Evolutionary conservation across 2,329 filamentous ascomycete species (phyloP).

Genomic region (Claviceps monticola): DNA sequence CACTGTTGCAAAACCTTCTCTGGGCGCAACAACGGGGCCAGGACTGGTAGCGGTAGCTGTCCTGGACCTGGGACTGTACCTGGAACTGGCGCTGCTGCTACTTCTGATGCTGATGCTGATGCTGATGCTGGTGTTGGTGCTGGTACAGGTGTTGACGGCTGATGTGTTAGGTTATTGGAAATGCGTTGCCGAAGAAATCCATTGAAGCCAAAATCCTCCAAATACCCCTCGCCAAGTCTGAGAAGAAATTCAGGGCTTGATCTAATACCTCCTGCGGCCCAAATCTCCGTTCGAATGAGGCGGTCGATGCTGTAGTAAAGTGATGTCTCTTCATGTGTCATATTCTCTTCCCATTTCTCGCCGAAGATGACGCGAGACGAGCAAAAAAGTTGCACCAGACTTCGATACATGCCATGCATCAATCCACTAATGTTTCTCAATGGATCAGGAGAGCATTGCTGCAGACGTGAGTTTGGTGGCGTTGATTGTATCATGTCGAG

Average conservation of each 20-base stretch:
- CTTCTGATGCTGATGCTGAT: neutral
- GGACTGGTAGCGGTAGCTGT: neutral
- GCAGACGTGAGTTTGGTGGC: neutral
- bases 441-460: neutral
- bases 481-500: constrained; percentile 24
- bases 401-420: constrained; percentile 6
- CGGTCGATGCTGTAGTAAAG: constrained; percentile 26
- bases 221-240: constrained; percentile 30
- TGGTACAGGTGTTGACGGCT: constrained; percentile 3
- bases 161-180: constrained; percentile 1
- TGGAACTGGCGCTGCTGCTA: neutral
- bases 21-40: constrained; percentile 3
- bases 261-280: constrained; percentile 30
- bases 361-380: constrained; percentile 29
- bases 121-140: neutral
- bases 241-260: constrained; percentile 37
- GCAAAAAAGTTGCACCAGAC: constrained; percentile 34
- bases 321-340: constrained; percentile 31
- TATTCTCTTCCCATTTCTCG: constrained; percentile 26
- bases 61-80: neutral
- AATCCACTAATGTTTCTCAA: neutral
- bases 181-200: constrained; percentile 18
- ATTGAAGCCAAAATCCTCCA: constrained; percentile 19
- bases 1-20: constrained; percentile 4
- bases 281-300: constrained; percentile 33